Conservation (phyloP, 139 green algal genomes). For the Closterium sp. region DNA sequence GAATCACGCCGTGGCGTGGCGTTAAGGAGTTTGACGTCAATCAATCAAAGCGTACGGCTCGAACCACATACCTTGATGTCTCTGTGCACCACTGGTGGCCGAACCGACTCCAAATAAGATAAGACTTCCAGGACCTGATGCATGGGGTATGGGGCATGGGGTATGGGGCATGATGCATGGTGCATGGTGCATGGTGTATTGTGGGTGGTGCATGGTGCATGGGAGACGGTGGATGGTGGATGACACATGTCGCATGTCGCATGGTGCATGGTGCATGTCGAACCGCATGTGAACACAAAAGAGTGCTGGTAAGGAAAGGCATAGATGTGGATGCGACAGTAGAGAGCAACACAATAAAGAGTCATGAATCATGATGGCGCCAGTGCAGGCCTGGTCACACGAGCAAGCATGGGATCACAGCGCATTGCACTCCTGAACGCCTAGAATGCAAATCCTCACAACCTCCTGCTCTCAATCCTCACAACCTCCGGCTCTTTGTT, state of each 20-base stretch:
- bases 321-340: background rate
- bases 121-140: slow-evolving; percentile 74
- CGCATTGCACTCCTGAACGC: too few relatives aligned
- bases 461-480: background rate
- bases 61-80: slow-evolving; percentile 52
- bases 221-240: background rate
- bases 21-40: too few relatives aligned
- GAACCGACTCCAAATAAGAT: slow-evolving; percentile 71
- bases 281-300: too few relatives aligned
- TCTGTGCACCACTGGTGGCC: slow-evolving; percentile 69
- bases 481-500: background rate
- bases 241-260: background rate
- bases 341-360: background rate
- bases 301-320: background rate
- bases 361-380: too few relatives aligned
- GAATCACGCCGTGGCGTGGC: too few relatives aligned
- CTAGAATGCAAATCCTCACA: background rate
- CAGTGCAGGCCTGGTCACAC: too few relatives aligned
- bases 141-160: background rate
- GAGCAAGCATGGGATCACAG: too few relatives aligned
- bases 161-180: background rate
- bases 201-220: slow-evolving; percentile 48
- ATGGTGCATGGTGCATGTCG: background rate
- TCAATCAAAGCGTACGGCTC: background rate
- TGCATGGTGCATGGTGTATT: background rate